phyloP scores from a whole-genome alignment of 164 flowering plant genomes.

The Nelumbo lutea region DNA sequence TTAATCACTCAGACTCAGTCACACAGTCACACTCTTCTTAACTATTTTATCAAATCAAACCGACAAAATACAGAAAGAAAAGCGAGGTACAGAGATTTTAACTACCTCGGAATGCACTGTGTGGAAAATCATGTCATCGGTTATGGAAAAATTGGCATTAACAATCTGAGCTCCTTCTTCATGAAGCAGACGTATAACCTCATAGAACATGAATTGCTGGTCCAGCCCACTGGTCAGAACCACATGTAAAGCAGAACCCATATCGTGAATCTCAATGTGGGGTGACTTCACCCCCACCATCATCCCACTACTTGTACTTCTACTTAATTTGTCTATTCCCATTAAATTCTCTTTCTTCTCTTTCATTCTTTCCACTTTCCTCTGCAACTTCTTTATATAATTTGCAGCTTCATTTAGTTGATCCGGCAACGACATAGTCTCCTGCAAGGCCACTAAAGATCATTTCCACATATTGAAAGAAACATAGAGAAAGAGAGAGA shows the following conservation, averaged over 20 bases:
- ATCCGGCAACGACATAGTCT: constrained; percentile 36
- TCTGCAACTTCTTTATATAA: constrained; percentile 50
- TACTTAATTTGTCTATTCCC: constrained; percentile 5
- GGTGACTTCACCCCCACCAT: constrained; percentile 15
- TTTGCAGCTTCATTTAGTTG: constrained; percentile 53
- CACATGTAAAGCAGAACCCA: constrained; percentile 42
- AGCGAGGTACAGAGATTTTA: neutral
- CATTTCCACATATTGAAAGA: neutral
- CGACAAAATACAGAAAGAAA: neutral
- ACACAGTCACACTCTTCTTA: too few relatives aligned
- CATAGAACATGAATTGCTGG: constrained; percentile 40
- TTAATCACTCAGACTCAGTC: neutral
- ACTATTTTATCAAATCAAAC: neutral
- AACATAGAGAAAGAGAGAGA: neutral
- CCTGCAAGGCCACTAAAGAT: constrained; percentile 27
- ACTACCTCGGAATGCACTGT: constrained; percentile 55
- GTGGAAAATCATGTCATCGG: constrained; percentile 43
- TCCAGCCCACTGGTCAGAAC: constrained; percentile 41
- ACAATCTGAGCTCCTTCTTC: constrained; percentile 63
- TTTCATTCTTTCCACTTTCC: constrained; percentile 49
- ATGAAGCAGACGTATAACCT: constrained; percentile 40
- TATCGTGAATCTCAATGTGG: constrained; percentile 38
- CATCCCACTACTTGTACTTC: neutral
- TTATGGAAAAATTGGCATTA: constrained; percentile 43
- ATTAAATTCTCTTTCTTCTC: constrained; percentile 36